A percentile compares a stretch with the other conserved stretches of the same genome.
Conservation (phyloP, 345 rosid species). For the Excoecaria agallocha region DNA sequence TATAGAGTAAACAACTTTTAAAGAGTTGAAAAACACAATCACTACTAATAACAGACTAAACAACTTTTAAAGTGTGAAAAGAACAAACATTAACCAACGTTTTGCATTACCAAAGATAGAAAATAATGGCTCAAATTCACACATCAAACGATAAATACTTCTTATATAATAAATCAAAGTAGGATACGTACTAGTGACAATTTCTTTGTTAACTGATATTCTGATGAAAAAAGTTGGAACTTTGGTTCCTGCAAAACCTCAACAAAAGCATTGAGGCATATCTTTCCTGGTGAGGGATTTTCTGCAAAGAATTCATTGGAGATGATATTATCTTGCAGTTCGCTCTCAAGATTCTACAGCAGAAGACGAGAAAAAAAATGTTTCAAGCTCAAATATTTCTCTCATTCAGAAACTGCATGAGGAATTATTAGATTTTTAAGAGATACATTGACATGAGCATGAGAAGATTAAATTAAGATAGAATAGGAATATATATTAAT, state of each 20-base stretch:
- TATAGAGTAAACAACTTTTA: not conserved
- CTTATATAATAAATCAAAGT: not conserved
- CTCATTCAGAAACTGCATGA: not conserved
- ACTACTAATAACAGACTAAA: not conserved
- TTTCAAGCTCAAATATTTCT: not conserved
- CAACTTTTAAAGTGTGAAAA: not conserved
- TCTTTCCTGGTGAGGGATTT: slow-evolving; percentile 31
- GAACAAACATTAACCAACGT: not conserved
- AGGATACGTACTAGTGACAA: slow-evolving; percentile 48
- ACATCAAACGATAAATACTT: not conserved
- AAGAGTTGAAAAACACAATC: not conserved
- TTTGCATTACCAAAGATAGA: not conserved
- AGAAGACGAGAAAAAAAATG: slow-evolving; percentile 20
- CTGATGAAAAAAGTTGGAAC: slow-evolving; percentile 57
- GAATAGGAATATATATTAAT: not conserved
- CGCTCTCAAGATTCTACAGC: slow-evolving; percentile 56
- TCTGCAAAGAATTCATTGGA: slow-evolving; percentile 31
- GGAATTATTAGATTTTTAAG: not conserved
- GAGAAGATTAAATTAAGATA: not conserved
- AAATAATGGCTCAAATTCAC: not conserved
- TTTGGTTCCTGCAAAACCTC: slow-evolving; percentile 52
- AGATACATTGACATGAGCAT: not conserved
- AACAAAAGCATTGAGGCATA: slow-evolving; percentile 34
- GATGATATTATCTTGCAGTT: slow-evolving; percentile 34
- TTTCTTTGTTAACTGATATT: slow-evolving; percentile 55